phyloP scores from a whole-genome alignment of 768 basidiomycete species.

The Leccinum arenicola region DNA sequence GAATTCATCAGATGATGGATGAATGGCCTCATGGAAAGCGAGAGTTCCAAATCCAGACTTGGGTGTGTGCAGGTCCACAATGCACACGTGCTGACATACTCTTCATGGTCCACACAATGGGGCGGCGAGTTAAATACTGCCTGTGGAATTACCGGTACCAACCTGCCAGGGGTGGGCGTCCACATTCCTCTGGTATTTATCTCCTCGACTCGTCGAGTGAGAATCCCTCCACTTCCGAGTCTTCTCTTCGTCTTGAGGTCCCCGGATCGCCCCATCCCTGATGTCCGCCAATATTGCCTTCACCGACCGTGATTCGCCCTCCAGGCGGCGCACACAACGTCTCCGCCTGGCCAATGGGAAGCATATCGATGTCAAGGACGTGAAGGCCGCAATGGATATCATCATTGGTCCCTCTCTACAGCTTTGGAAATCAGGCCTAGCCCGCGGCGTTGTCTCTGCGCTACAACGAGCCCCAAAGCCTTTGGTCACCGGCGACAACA shows the following conservation, averaged over 20 bases:
- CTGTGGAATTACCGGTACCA: background rate
- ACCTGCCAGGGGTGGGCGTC: background rate
- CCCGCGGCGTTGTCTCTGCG: constrained; percentile 1
- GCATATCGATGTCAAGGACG: constrained; percentile 15
- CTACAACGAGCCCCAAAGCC: constrained; percentile 12
- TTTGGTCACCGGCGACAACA: background rate
- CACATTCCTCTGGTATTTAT: constrained; percentile 4
- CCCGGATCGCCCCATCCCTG: background rate
- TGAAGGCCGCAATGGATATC: constrained; percentile 17
- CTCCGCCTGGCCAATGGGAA: constrained; percentile 13
- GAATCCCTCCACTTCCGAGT: background rate
- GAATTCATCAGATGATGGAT: constrained; percentile 9
- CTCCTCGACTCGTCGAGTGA: constrained; percentile 4
- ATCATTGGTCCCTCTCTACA: constrained; percentile 23
- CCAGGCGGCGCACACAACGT: constrained; percentile 7
- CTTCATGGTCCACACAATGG: constrained; percentile 4
- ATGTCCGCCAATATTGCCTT: constrained; percentile 15
- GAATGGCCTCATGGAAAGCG: constrained; percentile 15
- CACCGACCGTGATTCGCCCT: constrained; percentile 3
- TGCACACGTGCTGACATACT: constrained; percentile 12
- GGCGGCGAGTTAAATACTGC: constrained; percentile 26
- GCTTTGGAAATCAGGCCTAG: constrained; percentile 19
- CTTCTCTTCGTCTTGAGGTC: background rate
- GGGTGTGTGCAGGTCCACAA: constrained; percentile 22
- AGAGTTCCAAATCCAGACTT: constrained; percentile 15